Conservation (phyloP, 495 filamentous ascomycete species). For the Lineolata rhizophorae region DNA sequence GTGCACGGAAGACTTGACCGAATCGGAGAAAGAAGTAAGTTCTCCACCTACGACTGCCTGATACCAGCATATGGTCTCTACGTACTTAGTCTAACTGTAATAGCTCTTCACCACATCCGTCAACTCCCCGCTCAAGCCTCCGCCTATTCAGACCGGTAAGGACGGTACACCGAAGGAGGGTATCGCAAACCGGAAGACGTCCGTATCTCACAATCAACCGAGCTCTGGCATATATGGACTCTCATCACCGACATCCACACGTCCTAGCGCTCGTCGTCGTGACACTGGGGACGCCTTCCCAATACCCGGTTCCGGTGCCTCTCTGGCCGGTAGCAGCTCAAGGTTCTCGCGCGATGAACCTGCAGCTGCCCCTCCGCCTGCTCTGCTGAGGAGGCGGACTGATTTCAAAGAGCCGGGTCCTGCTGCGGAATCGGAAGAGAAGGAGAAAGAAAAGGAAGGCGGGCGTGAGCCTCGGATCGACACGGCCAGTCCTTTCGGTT, state of each 20-base stretch:
- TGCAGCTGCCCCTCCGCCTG: slow-evolving; percentile 36
- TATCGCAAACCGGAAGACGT: slow-evolving; percentile 45
- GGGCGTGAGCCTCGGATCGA: slow-evolving; percentile 20
- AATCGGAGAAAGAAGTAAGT: slow-evolving; percentile 65
- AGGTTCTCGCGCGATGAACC: slow-evolving; percentile 39
- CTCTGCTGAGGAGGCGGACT: slow-evolving; percentile 53
- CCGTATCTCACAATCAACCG: slow-evolving; percentile 38
- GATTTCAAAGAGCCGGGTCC: slow-evolving; percentile 31
- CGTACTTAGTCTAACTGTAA: slow-evolving; percentile 2
- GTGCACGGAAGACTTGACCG: slow-evolving; percentile 50
- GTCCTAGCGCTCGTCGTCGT: slow-evolving; percentile 56
- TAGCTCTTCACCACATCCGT: slow-evolving; percentile 65
- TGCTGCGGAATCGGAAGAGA: slow-evolving; percentile 22
- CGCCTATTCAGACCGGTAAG: slow-evolving; percentile 45
- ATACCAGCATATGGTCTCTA: too few species aligned
- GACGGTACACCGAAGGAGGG: slow-evolving; percentile 36
- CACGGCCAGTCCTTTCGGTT: slow-evolving; percentile 32
- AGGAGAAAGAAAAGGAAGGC: slow-evolving; percentile 23
- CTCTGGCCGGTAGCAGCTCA: slow-evolving; percentile 26
- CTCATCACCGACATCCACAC: slow-evolving; percentile 39
- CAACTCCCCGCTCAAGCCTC: slow-evolving; percentile 81
- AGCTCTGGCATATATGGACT: slow-evolving; percentile 23
- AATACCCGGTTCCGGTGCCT: slow-evolving; percentile 27
- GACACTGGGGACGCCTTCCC: slow-evolving; percentile 60
- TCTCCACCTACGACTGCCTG: too few species aligned